These are phyloP conservation scores for Alternaria novae-zelandiae DNA, from an alignment of 2,329 filamentous ascomycete genomes.

Conservation along the genomic window DNA sequence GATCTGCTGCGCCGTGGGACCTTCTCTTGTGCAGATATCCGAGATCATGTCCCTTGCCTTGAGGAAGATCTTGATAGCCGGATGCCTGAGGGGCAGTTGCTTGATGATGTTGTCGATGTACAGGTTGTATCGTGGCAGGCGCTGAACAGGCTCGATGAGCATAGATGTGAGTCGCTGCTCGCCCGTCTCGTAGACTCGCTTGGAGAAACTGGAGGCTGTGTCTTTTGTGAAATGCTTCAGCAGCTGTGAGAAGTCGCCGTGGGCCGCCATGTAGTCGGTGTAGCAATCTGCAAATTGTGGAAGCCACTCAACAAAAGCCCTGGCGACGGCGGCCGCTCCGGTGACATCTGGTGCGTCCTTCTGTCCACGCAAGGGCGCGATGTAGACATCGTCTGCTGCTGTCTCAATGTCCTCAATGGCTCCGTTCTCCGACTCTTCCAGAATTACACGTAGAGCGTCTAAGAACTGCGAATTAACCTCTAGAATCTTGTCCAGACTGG, in stretches of 20 bases:
- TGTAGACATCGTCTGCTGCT: conserved; percentile 49
- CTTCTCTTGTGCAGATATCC: conserved; percentile 93
- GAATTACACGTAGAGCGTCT: conserved; percentile 73
- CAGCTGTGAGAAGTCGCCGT: conserved; percentile 83
- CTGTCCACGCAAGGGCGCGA: conserved; percentile 41
- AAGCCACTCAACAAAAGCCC: conserved; percentile 87
- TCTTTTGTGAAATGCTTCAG: conserved; percentile 78
- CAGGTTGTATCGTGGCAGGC: conserved; percentile 90
- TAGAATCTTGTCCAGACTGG: conserved; percentile 79
- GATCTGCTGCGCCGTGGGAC: conserved; percentile 71
- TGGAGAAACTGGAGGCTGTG: conserved; percentile 81
- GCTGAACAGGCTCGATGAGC: conserved; percentile 94
- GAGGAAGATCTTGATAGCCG: conserved; percentile 80
- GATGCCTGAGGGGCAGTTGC: conserved; percentile 83
- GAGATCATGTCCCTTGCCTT: conserved; percentile 92
- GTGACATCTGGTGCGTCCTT: conserved; percentile 69
- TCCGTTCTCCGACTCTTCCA: conserved; percentile 84
- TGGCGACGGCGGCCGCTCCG: conserved; percentile 79
- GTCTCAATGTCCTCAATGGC: conserved; percentile 78
- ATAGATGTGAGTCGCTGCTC: conserved; percentile 91
- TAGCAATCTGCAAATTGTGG: conserved; percentile 91
- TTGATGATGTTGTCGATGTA: conserved; percentile 95
- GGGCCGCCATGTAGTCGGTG: conserved; percentile 88
- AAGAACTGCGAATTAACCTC: conserved; percentile 83
- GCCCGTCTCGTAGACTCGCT: conserved; percentile 79